Conservation (phyloP, 371 early-diverging fungal genomes). For the Thermomucor indicae-seudaticae region DNA sequence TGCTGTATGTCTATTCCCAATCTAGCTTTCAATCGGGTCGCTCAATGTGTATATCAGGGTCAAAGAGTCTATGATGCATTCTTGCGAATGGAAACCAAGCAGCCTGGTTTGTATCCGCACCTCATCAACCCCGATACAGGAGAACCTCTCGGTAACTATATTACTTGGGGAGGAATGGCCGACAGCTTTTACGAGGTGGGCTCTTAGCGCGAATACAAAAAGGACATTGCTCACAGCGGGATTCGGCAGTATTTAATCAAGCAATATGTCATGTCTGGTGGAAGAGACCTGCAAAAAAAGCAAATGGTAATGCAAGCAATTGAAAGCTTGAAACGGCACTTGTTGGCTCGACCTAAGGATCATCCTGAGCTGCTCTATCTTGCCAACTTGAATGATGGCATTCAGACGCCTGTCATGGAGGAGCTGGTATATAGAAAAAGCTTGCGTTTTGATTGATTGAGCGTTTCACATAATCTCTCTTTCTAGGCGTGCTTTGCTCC, state of each 20-base stretch:
- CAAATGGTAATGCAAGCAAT: conserved; percentile 37
- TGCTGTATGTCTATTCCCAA: conserved; percentile 25
- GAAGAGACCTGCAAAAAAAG: conserved; percentile 35
- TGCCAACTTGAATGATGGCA: conserved; percentile 14
- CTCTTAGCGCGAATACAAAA: background rate
- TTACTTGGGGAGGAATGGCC: conserved; percentile 49
- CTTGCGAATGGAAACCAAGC: conserved; percentile 6
- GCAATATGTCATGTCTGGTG: conserved; percentile 54
- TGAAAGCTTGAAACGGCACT: conserved; percentile 15
- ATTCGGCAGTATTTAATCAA: conserved; percentile 60
- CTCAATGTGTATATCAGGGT: conserved; percentile 21
- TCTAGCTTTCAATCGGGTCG: background rate
- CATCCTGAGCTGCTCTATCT: conserved; percentile 19
- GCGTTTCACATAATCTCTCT: background rate
- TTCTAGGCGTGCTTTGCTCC: conserved; percentile 36
- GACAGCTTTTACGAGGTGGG: conserved; percentile 56
- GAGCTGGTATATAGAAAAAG: conserved; percentile 24
- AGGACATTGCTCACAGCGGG: background rate
- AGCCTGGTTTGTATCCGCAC: conserved; percentile 47
- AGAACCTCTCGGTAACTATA: conserved; percentile 19
- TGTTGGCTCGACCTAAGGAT: conserved; percentile 21
- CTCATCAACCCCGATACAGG: conserved; percentile 33
- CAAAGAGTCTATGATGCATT: conserved; percentile 42
- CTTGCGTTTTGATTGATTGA: background rate
- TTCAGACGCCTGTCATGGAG: conserved; percentile 26